Evolutionary conservation across 202 grass and related monocot genomes (phyloP), one percentile per base, ranked within the genome.

Genomic region (Setaria italica): DNA sequence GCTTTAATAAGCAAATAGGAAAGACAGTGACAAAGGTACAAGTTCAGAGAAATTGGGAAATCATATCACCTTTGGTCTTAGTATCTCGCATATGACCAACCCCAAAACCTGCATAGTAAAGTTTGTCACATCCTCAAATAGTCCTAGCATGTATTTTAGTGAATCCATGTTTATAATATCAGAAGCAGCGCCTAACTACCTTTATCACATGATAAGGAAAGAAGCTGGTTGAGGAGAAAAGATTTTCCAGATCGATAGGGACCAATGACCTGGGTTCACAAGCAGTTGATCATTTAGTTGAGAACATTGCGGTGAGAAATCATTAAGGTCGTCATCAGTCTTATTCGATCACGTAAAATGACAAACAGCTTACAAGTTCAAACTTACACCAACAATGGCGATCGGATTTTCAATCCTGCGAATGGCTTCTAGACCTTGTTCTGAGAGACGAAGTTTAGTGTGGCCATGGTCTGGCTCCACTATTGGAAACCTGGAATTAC

Each of bases 71-170:
- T 97, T 99, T 99, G n/a, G 97, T 99, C 90, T 99, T 99, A 15
- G 97, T 99, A 88, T 99, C 97, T 79, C 97, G 92, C 97, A 99
- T 99, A 90, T 99, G 97, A 35, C 97, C 97, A 74, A 99, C 97
- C 62, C 97, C 97, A 84, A 99, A 99, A 90, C 94, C 97, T 99
- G 88, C 77, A 88, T 21, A 80, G 37, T 67, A 47, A 87, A 80
- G 48, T 17, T 79, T 37, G 79, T 48, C 67, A 84, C 48, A 66
- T 55, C 69, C 29, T n/a, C 17, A 21, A n/a, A 67, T 50, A 72
- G 48, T 72, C 21, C 78, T 8, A 47, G 2, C 54, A 60, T 47
- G 48, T 12, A 85, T 74, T 25, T 77, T 49, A 79, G 58, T 3
- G 30, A 89, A 90, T 53, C 12, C 6, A 54, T 29, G 50, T 39